These are phyloP conservation scores for Alternaria consortialis DNA, from an alignment of 2,329 filamentous ascomycete genomes.

Conservation along the genomic window DNA sequence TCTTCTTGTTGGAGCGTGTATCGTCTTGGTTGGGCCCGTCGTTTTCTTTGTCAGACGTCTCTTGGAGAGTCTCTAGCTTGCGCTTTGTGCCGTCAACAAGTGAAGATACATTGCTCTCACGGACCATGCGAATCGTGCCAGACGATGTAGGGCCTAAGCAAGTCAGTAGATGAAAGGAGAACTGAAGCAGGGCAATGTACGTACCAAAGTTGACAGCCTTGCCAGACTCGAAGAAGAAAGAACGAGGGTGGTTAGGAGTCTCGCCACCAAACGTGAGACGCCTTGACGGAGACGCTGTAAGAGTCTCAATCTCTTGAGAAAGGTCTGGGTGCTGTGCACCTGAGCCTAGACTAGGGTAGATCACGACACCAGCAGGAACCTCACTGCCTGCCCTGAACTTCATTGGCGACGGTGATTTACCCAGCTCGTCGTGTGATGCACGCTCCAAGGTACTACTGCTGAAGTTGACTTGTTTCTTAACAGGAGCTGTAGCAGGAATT, in stretches of 20 bases:
- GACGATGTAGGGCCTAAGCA: slow-evolving; percentile 44
- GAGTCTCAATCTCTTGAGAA: slow-evolving; percentile 34
- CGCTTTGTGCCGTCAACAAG: slow-evolving; percentile 53
- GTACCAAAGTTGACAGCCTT: slow-evolving; percentile 55
- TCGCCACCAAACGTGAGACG: slow-evolving; percentile 48
- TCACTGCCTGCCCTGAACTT: slow-evolving; percentile 49
- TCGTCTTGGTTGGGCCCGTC: slow-evolving; percentile 39
- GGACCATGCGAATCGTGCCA: slow-evolving; percentile 55
- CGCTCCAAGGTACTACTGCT: slow-evolving; percentile 71
- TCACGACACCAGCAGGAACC: slow-evolving; percentile 41
- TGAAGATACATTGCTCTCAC: slow-evolving; percentile 54
- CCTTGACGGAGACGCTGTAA: slow-evolving; percentile 41
- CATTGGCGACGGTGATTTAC: slow-evolving; percentile 48
- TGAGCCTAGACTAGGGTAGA: slow-evolving; percentile 42
- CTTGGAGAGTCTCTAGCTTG: slow-evolving; percentile 52
- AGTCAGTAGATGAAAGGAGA: background rate
- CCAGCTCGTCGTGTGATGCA: slow-evolving; percentile 41
- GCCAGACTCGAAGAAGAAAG: slow-evolving; percentile 61
- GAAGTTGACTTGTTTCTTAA: slow-evolving; percentile 84
- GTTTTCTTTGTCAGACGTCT: slow-evolving; percentile 57
- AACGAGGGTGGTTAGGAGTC: slow-evolving; percentile 43
- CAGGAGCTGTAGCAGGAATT: slow-evolving; percentile 70
- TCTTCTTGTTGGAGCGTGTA: slow-evolving; percentile 47
- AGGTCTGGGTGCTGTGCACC: slow-evolving; percentile 52
- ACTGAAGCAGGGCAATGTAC: background rate